Conservation (phyloP, 208 protist species). For the Leishmania gerbilli region DNA sequence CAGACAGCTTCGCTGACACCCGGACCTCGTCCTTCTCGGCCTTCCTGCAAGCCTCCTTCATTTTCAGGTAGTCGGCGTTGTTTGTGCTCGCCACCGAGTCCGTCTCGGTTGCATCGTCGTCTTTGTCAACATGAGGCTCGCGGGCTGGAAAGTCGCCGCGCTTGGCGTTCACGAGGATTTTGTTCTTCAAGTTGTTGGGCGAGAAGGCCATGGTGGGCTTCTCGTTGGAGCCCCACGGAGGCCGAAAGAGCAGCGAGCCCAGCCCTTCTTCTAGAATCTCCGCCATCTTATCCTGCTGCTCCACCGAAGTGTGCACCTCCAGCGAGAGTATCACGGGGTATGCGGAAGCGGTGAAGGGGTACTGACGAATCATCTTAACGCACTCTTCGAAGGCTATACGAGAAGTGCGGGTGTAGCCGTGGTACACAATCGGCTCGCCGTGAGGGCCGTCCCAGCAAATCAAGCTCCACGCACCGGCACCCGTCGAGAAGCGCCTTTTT, state of each 20-base stretch:
- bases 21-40: slow-evolving; percentile 30
- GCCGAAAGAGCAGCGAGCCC: slow-evolving; percentile 52
- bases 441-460: slow-evolving; percentile 85
- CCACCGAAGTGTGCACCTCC: slow-evolving; percentile 66
- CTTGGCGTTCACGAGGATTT: slow-evolving; percentile 72
- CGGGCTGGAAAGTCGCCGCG: slow-evolving; percentile 24
- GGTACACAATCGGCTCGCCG: slow-evolving; percentile 79
- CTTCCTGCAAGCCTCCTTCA: slow-evolving; percentile 23
- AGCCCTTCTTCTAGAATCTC: slow-evolving; percentile 59
- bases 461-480: slow-evolving; percentile 83
- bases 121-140: slow-evolving; percentile 46
- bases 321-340: slow-evolving; percentile 87
- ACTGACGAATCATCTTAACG: slow-evolving; percentile 60
- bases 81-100: slow-evolving; percentile 5
- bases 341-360: slow-evolving; percentile 62
- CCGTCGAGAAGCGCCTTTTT: slow-evolving; percentile 69
- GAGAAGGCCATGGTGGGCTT: slow-evolving; percentile 45
- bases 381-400: slow-evolving; percentile 70
- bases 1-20: slow-evolving; percentile 45
- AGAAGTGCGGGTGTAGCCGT: slow-evolving; percentile 79
- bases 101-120: slow-evolving; percentile 35
- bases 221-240: slow-evolving; percentile 43
- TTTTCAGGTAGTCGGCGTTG: slow-evolving; percentile 31
- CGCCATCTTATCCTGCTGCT: slow-evolving; percentile 80
- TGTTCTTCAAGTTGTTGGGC: slow-evolving; percentile 52